These are phyloP conservation scores for Apiotrichum akiyoshidainum DNA, from an alignment of 1,284 basidiomycete species.

Conservation along the genomic window DNA sequence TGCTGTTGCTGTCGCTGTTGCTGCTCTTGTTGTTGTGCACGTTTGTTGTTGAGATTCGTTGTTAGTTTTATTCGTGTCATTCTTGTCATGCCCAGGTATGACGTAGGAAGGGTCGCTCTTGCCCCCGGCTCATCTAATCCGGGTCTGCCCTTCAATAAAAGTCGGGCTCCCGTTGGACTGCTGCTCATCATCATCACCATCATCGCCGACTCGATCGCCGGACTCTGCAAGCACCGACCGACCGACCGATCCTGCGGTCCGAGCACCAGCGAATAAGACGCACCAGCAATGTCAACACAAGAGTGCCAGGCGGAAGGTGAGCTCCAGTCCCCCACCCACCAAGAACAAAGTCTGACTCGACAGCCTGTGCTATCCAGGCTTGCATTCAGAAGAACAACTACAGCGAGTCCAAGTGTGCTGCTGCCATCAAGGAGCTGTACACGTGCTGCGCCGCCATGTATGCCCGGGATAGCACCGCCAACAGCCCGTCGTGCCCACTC, in stretches of 20 bases:
- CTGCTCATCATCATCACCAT: not conserved
- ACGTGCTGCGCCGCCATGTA: conserved; percentile 45
- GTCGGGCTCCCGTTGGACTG: too few relatives aligned
- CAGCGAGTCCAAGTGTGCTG: conserved; percentile 38
- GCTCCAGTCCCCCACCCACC: not conserved
- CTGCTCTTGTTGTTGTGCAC: not conserved
- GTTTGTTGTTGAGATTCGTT: not conserved
- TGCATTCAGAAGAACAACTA: conserved; percentile 41
- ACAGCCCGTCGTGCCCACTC: conserved; percentile 38
- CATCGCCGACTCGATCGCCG: not conserved
- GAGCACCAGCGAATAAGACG: too few relatives aligned
- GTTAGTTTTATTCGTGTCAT: not conserved
- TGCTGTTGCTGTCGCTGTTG: too few relatives aligned
- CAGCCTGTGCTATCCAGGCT: conserved; percentile 47
- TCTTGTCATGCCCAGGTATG: not conserved
- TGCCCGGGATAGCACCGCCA: conserved; percentile 15
- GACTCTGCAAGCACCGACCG: not conserved
- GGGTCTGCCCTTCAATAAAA: too few relatives aligned
- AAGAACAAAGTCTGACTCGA: not conserved
- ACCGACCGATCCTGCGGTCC: too few relatives aligned
- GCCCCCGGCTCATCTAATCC: too few relatives aligned
- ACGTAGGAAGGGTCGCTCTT: not conserved
- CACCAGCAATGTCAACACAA: not conserved
- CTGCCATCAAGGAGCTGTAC: conserved; percentile 36
- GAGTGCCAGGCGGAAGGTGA: conserved; percentile 7